phyloP scores from a whole-genome alignment of 2,329 filamentous ascomycete species.

The Fusarium albidum region DNA sequence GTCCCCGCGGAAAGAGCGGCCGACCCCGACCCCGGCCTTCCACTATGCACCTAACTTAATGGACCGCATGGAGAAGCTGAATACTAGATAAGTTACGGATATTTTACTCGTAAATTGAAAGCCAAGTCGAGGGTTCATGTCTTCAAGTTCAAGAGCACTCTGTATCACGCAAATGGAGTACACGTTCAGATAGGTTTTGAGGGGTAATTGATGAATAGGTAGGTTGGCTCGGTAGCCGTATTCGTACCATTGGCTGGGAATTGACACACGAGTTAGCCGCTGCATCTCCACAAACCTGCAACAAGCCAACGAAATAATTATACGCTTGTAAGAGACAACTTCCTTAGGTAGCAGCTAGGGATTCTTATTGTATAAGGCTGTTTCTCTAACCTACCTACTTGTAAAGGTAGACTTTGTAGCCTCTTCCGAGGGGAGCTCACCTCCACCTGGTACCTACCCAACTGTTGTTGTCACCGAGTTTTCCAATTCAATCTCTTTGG shows the following conservation, averaged over 20 bases:
- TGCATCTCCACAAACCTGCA: too few relatives aligned
- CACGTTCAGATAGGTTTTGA: neutral
- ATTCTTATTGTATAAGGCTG: slow-evolving; percentile 27
- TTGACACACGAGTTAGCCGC: too few relatives aligned
- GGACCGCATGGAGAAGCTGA: neutral
- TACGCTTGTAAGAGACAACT: too few relatives aligned
- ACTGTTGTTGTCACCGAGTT: neutral
- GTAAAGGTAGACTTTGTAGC: slow-evolving; percentile 12
- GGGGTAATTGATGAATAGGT: neutral
- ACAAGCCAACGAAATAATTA: too few relatives aligned
- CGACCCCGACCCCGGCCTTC: slow-evolving; percentile 9
- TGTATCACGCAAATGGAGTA: neutral
- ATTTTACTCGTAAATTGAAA: too few relatives aligned
- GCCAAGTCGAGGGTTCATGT: neutral
- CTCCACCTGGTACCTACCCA: slow-evolving; percentile 2
- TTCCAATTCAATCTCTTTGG: slow-evolving; percentile 10
- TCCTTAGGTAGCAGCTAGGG: slow-evolving; percentile 13
- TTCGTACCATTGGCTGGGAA: neutral
- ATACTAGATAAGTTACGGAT: too few relatives aligned
- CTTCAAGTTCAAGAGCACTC: neutral
- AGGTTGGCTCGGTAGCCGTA: neutral
- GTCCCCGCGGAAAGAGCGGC: slow-evolving; percentile 20
- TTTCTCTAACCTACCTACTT: slow-evolving; percentile 27
- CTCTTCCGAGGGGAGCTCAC: slow-evolving; percentile 10
- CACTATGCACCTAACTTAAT: too few relatives aligned